Evolutionary conservation across 345 rosid genomes (phyloP).

Genomic region (Eucalyptus fibrosa): DNA sequence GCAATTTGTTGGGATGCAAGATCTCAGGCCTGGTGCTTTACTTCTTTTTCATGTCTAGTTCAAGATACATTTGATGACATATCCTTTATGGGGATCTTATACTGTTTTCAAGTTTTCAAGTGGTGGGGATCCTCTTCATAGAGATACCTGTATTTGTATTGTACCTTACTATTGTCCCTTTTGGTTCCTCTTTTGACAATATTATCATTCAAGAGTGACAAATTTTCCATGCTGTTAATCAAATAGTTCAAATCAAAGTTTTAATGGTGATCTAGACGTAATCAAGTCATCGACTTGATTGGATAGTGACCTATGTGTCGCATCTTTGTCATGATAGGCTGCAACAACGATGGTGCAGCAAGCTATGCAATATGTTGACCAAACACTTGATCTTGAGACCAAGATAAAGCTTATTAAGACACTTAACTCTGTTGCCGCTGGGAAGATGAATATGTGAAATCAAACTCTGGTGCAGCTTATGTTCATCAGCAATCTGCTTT

Average conservation of each 20-base stretch:
- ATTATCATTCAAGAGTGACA: background rate
- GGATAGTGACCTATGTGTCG: background rate
- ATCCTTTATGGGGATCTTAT: background rate
- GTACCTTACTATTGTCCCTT: background rate
- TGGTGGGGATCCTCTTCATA: background rate
- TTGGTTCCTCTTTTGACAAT: background rate
- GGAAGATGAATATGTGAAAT: constrained; percentile 40
- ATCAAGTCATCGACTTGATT: background rate
- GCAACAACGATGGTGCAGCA: background rate
- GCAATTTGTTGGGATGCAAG: too few relatives aligned
- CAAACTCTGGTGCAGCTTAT: background rate
- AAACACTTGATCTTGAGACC: background rate
- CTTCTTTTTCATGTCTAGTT: background rate
- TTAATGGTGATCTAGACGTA: background rate
- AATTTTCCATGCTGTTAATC: background rate
- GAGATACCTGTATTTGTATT: background rate
- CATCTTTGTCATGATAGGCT: background rate
- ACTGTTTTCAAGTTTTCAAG: background rate
- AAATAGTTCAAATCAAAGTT: too few relatives aligned
- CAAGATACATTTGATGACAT: background rate
- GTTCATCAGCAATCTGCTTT: background rate
- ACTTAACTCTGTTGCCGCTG: constrained; percentile 38
- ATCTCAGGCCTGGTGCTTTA: too few relatives aligned
- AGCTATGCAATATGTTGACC: background rate
- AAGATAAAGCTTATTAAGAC: background rate